Evolutionary conservation across 306 rosid species (phyloP), one percentile per base, ranked within the genome.

Genomic region (Astragalus glycyphyllos): DNA sequence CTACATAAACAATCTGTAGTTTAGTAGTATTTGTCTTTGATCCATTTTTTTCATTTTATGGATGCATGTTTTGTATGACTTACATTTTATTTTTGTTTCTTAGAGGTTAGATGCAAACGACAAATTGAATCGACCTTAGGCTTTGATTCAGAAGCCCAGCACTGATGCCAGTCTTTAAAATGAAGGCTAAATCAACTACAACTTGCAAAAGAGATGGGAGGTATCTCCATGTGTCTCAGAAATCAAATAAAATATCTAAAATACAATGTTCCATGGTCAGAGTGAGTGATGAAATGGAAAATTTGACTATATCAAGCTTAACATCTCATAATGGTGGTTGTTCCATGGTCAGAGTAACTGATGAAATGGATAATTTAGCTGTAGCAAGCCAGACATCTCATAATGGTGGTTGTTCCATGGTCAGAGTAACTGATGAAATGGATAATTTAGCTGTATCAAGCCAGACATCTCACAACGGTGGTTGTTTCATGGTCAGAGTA

Each of bases 241-340:
- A 16, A 40, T 81, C 81, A 50, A 59, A 37, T 76, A 72, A 67
- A 59, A 66, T 42, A 72, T 65, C 35, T 44, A 76, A 56, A 76
- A 11, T 9, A 44, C 14, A 66, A 58, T 38, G 38, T 31, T 53
- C 75, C 11, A 32, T 20, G 41, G 75, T 44, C 40, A 47, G 44
- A 71, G 31, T 34, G 14, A 41, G 62, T 23, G 12, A 48, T 35
- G 72, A 53, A 66, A 16, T 65, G 64, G 31, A 11, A 65, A 59
- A 44, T 76, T 59, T 66, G n/a, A 68, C 44, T 34, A 8, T 51
- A 23, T 51, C 75, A 26, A 35, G 16, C 50, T 75, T 35, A 72
- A 51, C 59, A 13, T 59, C 41, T 65, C 72, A 66, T 6, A 23
- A 58, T 44, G 69, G 37, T 40, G 45, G 45, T 40, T 37, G 38